Evolutionary conservation across 805 yeast genomes (phyloP), one percentile per base, ranked within the genome.

Genomic region (Zygotorulaspora florentina): DNA sequence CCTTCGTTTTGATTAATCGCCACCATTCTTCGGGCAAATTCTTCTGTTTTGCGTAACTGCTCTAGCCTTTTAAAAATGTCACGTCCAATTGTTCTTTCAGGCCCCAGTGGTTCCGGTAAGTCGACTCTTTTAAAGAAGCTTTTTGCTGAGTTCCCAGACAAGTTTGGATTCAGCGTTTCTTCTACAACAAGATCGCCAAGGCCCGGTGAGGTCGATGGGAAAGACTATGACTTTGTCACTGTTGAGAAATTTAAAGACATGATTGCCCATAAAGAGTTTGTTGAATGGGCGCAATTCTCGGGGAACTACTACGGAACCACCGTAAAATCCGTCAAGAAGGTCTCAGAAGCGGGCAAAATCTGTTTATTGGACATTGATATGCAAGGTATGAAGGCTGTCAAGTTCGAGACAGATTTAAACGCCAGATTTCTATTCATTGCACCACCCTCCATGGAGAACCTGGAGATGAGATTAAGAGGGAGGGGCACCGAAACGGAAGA

Each of bases 231-330:
- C 69, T 93, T 91, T 65, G 78, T 78, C 45, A 76, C 85, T 26
- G 90, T 85, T 46, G 93, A 85, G 12, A 78, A 79, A 48, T 93
- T 93, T 78, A 77, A 88, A 69, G 63, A 73, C 55, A 74, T 87
- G 68, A 88, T 93, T 53, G 82, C 74, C 9, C 81, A 81, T 18
- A 72, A 79, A 37, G 85, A 83, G 52, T 93, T 93, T 71, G 82
- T 93, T 54, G 99, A 93, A 70, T 88, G 96, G 93, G 99, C 99
- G 3, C 93, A 89, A 69, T 93, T 93, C 62, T 87, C 96, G 10
- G 98, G 98, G 42, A 93, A 93, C 75, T 90, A 86, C 75, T 93
- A 93, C 69, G 99, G 99, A 48, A 93, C 99, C 40, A 75, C 96
- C 39, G 75, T 88, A 58, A 83, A 80, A 61, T 83, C 96, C 26